phyloP scores from a whole-genome alignment of 352 stramenopile species.

The Halophytophthora batemanensis region DNA sequence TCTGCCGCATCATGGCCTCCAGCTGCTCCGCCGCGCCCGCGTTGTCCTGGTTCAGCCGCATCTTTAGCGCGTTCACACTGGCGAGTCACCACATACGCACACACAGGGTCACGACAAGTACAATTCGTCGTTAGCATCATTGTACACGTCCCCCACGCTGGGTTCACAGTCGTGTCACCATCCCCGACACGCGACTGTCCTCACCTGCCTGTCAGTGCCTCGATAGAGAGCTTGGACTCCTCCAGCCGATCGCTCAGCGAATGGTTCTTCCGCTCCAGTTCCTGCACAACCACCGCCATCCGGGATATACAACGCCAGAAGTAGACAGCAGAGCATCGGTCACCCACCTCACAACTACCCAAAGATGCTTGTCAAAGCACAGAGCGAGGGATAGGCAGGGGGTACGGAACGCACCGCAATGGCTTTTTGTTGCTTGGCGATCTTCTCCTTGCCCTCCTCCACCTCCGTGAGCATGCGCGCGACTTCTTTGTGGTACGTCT shows the following conservation, averaged over 20 bases:
- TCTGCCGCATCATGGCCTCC: constrained; percentile 59
- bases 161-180: too few relatives aligned
- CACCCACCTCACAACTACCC: background rate
- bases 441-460: constrained; percentile 53
- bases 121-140: too few relatives aligned
- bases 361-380: background rate
- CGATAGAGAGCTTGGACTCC: constrained; percentile 65
- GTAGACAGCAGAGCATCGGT: background rate
- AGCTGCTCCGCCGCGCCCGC: constrained; percentile 59
- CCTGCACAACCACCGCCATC: constrained; percentile 25
- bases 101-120: too few relatives aligned
- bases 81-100: background rate
- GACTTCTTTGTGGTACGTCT: constrained; percentile 67
- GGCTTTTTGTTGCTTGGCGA: constrained; percentile 65
- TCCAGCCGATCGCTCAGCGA: constrained; percentile 55
- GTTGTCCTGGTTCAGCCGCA: constrained; percentile 67
- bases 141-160: too few relatives aligned
- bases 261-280: constrained; percentile 70
- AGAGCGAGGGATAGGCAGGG: background rate
- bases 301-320: background rate
- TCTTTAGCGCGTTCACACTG: constrained; percentile 70
- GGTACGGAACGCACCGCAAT: constrained; percentile 41
- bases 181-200: background rate
- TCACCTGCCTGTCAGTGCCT: constrained; percentile 63
- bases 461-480: constrained; percentile 62